Percentiles rank a stretch among this genome's conserved stretches.
phyloP scores from a whole-genome alignment of 2,329 filamentous ascomycete genomes.

The Colletotrichum sp. region DNA sequence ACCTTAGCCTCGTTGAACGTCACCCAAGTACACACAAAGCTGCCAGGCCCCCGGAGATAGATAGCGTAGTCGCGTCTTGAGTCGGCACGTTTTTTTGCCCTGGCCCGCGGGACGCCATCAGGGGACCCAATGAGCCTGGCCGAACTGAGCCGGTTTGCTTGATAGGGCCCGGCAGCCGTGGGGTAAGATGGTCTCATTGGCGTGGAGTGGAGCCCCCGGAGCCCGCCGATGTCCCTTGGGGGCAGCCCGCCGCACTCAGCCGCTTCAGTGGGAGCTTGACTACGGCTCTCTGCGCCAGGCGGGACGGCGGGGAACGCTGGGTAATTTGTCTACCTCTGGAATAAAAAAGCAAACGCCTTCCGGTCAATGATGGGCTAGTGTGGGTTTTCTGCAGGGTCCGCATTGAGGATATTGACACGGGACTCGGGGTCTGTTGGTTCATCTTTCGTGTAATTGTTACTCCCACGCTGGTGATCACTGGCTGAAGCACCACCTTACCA shows the following conservation, averaged over 20 bases:
- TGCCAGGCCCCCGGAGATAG: conserved; percentile 11
- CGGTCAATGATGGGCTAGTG: not conserved
- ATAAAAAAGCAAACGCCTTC: not conserved
- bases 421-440: not conserved
- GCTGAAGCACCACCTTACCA: not conserved
- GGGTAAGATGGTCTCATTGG: conserved; percentile 21
- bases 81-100: not conserved
- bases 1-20: conserved; percentile 10
- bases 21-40: not conserved
- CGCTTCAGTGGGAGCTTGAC: not conserved
- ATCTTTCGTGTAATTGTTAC: not conserved
- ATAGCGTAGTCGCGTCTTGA: conserved; percentile 15
- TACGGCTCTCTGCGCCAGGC: conserved; percentile 11
- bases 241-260: conserved; percentile 18
- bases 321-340: not conserved
- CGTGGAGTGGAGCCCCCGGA: conserved; percentile 28
- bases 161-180: conserved; percentile 16
- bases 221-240: conserved; percentile 33
- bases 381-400: not conserved
- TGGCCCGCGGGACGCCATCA: not conserved
- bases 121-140: conserved; percentile 5
- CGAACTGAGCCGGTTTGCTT: conserved; percentile 19
- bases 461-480: not conserved
- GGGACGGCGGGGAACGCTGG: not conserved
- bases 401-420: not conserved